Base-by-base conservation (phyloP, 116 monocot species). In the Phalaenopsis hybrid region DNA sequence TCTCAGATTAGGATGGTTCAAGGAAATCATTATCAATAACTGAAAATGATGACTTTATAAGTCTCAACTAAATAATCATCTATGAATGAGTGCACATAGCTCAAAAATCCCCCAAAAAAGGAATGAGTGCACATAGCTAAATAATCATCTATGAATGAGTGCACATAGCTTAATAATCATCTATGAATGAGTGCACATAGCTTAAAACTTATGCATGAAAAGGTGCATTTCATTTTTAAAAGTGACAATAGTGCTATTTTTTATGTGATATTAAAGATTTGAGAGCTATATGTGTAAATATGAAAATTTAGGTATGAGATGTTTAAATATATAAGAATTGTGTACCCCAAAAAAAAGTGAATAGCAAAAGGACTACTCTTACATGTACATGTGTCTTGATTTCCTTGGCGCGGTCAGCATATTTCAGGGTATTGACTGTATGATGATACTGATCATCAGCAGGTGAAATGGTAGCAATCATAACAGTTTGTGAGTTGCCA, bases 331-430 rank as follows among this genome's bases (percentile, higher is more conserved):
- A 31, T 31, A 31, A 31, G 31, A 31, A 31, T 31, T 31, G 31
- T 31, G 31, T 31, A 31, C 31, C 31, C 31, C 31, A 31, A 75
- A 44, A 45, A 18, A 75, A 45, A 75, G 65, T 25, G 21, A 65
- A 70, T 70, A 70, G 72, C 72, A 72, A 34, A 70, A 72, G 4
- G 37, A 72, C 33, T 34, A 37, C 65, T 20, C 28, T 72, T 81
- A 97, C 97, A 79, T 94, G 97, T 43, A 98, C 83, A 72, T 98
- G 95, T 28, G 97, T 98, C 87, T 98, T 98, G 80, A 98, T 98
- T 76, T 98, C 97, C 79, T 98, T 98, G 63, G 97, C 97, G 76
- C 97, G 88, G 67, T 98, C 97, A 61, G 97, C 97, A 93, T 98
- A 98, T 86, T 98, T 98, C 52, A 98, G 86, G 34, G 97, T 98